phyloP scores from a whole-genome alignment of 768 basidiomycete genomes.

The Russula earlei region DNA sequence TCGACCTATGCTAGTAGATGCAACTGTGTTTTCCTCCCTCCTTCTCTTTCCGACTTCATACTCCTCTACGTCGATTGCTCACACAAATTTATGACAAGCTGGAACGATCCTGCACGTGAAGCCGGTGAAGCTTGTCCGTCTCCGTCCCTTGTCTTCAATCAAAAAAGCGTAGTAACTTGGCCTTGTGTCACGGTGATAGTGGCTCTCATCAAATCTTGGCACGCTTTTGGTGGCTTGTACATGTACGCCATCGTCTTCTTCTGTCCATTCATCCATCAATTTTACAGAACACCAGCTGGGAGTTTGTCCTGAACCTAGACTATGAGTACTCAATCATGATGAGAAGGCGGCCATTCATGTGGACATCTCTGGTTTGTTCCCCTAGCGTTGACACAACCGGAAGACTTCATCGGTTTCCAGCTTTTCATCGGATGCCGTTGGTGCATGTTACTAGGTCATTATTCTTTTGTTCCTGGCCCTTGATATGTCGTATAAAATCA shows the following conservation, averaged over 20 bases:
- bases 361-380: conserved; percentile 1
- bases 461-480: neutral
- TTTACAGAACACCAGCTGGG: neutral
- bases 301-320: neutral
- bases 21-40: no score
- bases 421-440: conserved; percentile 3
- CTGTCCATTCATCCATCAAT: neutral
- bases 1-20: no score
- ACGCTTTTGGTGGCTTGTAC: no score
- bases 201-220: no score
- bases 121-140: neutral
- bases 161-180: no score
- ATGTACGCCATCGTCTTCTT: neutral
- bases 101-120: neutral
- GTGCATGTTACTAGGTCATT: neutral
- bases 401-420: neutral
- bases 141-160: neutral
- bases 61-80: no score
- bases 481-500: neutral
- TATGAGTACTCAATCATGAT: neutral
- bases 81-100: neutral
- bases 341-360: neutral
- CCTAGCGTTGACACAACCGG: neutral
- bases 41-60: no score
- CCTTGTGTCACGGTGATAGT: no score